Evolutionary conservation across 164 flowering plant species (phyloP), one percentile per base, ranked within the genome.

Genomic region (Dillenia turbinata): DNA sequence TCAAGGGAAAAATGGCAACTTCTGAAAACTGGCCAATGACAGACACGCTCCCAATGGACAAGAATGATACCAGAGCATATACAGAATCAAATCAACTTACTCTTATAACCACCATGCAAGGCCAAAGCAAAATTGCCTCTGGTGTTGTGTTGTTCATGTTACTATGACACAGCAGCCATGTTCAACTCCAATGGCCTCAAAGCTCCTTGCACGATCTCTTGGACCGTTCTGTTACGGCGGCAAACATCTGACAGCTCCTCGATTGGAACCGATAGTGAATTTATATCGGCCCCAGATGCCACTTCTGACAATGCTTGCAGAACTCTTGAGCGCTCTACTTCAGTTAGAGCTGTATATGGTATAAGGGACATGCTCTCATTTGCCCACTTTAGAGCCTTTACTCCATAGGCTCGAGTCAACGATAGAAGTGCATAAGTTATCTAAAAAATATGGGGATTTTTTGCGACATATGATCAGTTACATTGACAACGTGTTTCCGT

Each of bases 181-280:
- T 82, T 83, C 75, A 90, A 74, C 65, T 94, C 97, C 49, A 65
- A 88, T 8, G 99, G 99, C 74, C 85, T 87, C 75, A 94, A 78
- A 64, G 89, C 92, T 62, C 82, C 92, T 69, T 88, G 97, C 56
- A 95, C 99, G 44, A 92, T 89, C 74, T 95, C 99, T 70, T 89
- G 96, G 61, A 94, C 97, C 1, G 89, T 82, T 68, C 90, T 71
- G 57, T 94, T 94, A 6, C 99, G 85, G 0, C 99, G 84, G 64
- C 94, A 95, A 66, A 95, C 90, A 69, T 92, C 95, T 13, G 96
- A 89, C 12, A 92, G 73, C 71, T 92, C 99, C 64, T 89, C 97
- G 22, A 92, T 65, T 6, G 89, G 87, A 62, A 60, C 78, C 33
- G 74, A 68, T 12, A 86, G 52, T 19, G 73, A 59, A 19, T 82